Conservation (phyloP, 2,329 filamentous ascomycete species). For the Fusarium sp. region DNA sequence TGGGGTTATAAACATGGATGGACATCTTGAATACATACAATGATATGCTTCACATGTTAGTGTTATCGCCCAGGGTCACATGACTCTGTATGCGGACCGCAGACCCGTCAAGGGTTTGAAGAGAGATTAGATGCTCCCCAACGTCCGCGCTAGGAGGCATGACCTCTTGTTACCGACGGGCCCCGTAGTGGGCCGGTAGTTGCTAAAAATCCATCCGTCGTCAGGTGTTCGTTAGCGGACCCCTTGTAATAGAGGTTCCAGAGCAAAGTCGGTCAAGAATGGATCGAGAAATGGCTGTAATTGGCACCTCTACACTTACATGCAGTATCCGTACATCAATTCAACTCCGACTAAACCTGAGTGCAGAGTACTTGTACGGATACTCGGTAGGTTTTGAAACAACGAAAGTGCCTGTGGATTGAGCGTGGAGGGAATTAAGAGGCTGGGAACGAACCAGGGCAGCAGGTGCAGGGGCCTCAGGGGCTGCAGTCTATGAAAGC, state of each 20-base stretch:
- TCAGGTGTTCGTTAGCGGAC: slow-evolving; percentile 21
- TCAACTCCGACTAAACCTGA: too few species aligned
- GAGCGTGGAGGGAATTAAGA: slow-evolving; percentile 16
- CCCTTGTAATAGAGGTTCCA: slow-evolving; percentile 8
- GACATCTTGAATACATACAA: not conserved
- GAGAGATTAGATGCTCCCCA: slow-evolving; percentile 33
- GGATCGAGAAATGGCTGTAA: slow-evolving; percentile 2
- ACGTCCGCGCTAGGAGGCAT: slow-evolving; percentile 28
- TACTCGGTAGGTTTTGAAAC: not conserved
- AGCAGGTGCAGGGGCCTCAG: slow-evolving; percentile 4
- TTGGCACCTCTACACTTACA: not conserved
- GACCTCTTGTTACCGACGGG: slow-evolving; percentile 15
- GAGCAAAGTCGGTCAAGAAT: slow-evolving; percentile 16
- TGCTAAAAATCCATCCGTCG: slow-evolving; percentile 6
- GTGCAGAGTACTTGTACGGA: too few species aligned
- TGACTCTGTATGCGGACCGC: slow-evolving; percentile 20
- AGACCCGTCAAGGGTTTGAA: slow-evolving; percentile 11
- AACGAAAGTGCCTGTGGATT: not conserved
- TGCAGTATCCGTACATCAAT: too few species aligned
- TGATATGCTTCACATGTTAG: not conserved
- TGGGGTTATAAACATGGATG: not conserved
- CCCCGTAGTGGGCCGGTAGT: slow-evolving; percentile 35
- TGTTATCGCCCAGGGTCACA: slow-evolving; percentile 24
- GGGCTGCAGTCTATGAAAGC: slow-evolving; percentile 28
- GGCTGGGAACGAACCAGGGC: slow-evolving; percentile 29